Percentiles rank a stretch among this genome's conserved stretches.
These are phyloP conservation scores for Diplodia intermedia DNA, from an alignment of 2,329 filamentous ascomycete species.

Conservation along the genomic window DNA sequence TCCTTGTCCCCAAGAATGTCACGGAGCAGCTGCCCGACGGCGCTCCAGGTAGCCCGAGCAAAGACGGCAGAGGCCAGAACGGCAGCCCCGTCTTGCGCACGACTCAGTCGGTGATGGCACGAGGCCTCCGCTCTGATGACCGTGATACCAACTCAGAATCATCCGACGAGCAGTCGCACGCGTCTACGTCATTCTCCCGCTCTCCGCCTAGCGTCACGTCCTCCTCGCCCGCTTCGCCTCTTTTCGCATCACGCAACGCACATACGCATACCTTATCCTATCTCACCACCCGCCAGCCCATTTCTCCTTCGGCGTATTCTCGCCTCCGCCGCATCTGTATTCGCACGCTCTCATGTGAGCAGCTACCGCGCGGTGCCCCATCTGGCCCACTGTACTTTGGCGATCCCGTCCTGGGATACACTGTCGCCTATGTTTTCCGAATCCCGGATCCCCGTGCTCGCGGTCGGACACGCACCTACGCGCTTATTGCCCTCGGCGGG, in stretches of 20 bases:
- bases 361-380: slow-evolving; percentile 61
- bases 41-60: slow-evolving; percentile 58
- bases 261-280: slow-evolving; percentile 65
- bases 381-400: slow-evolving; percentile 66
- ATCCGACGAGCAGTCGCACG: slow-evolving; percentile 48
- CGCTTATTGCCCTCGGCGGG: slow-evolving; percentile 63
- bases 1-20: slow-evolving; percentile 62
- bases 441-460: slow-evolving; percentile 65
- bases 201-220: slow-evolving; percentile 40
- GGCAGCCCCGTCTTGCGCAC: slow-evolving; percentile 63
- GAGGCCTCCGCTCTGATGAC: slow-evolving; percentile 43
- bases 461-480: slow-evolving; percentile 63
- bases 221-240: slow-evolving; percentile 51
- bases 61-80: slow-evolving; percentile 58
- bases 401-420: slow-evolving; percentile 63
- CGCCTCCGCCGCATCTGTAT: slow-evolving; percentile 64
- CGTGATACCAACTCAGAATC: slow-evolving; percentile 37
- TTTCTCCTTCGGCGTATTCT: slow-evolving; percentile 61
- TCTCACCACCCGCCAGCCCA: slow-evolving; percentile 63
- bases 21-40: slow-evolving; percentile 61
- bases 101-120: slow-evolving; percentile 60
- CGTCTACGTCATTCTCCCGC: slow-evolving; percentile 43
- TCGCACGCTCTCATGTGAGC: slow-evolving; percentile 64
- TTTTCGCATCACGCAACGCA: slow-evolving; percentile 49
- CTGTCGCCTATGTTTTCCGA: slow-evolving; percentile 66